Evolutionary conservation across 2,329 filamentous ascomycete genomes (phyloP).

Genomic region (Metarhizium guizhouense): DNA sequence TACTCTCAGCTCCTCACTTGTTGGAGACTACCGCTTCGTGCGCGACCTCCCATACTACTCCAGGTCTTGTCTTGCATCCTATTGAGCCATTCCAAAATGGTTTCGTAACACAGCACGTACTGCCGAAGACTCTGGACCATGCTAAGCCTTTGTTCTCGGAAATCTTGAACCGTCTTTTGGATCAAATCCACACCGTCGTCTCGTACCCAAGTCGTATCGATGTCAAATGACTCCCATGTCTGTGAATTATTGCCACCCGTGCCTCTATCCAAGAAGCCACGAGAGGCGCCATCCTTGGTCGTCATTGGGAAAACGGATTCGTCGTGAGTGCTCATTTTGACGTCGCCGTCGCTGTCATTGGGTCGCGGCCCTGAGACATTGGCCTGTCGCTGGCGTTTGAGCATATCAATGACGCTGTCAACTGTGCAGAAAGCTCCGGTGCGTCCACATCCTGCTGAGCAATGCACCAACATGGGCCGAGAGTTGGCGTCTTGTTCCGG

Average conservation of each 20-base stretch:
- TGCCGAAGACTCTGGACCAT: slow-evolving; percentile 96
- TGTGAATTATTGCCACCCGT: slow-evolving; percentile 5
- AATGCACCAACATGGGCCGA: slow-evolving; percentile 83
- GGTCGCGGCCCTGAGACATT: slow-evolving; percentile 14
- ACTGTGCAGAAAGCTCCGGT: slow-evolving; percentile 97
- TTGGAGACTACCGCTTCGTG: slow-evolving; percentile 24
- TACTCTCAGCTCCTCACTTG: slow-evolving; percentile 8
- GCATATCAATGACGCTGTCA: slow-evolving; percentile 90
- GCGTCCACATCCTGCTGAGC: slow-evolving; percentile 88
- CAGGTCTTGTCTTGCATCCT: slow-evolving; percentile 31
- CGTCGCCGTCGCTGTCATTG: slow-evolving; percentile 33
- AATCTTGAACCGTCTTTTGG: slow-evolving; percentile 81
- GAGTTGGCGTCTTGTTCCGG: slow-evolving; percentile 43
- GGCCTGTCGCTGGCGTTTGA: slow-evolving; percentile 67
- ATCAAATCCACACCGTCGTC: slow-evolving; percentile 70
- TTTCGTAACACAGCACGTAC: slow-evolving; percentile 95
- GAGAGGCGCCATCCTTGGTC: slow-evolving; percentile 15
- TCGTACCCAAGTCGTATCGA: slow-evolving; percentile 56
- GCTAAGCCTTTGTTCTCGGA: slow-evolving; percentile 77
- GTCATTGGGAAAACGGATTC: slow-evolving; percentile 20
- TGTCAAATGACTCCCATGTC: slow-evolving; percentile 1
- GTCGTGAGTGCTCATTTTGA: slow-evolving; percentile 31
- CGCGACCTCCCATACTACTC: slow-evolving; percentile 12
- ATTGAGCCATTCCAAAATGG: slow-evolving; percentile 76
- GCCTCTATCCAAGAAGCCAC: slow-evolving; percentile 8